Base-by-base conservation (phyloP, 2,329 filamentous ascomycete genomes). In the Rhynchosporium agropyri region DNA sequence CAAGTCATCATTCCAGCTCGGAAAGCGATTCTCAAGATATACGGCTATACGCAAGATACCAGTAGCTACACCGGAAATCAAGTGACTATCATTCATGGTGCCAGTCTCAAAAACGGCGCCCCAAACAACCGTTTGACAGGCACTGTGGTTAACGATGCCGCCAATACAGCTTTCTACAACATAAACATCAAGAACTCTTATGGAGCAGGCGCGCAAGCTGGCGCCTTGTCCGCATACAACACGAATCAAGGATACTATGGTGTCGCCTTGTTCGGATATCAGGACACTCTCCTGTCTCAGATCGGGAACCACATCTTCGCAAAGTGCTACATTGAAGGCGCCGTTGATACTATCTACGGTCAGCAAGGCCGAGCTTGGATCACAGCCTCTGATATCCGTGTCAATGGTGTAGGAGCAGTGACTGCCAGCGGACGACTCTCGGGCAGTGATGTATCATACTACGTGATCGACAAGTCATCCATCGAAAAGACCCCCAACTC, bases 321-420 rank as follows among this genome's bases (percentile, higher is more conserved):
- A 31, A 80, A 80, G 64, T 80, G 79, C 66, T 80, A 82, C 63
- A 85, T 87, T 65, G 79, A 82, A 53, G 84, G 84, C 33, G 81
- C 83, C 2, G 82, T 83, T 49, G 85, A 87, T 68, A 85, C 85
- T 70, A 83, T 85, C 67, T 88, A 87, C 71, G 80, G 85, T 58
- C 78, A 84, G 73, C 68, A 78, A 60, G 78, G 81, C 40, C 72
- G 75, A 58, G 76, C 79, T 53, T 87, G 81, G 83, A 82, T 81
- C 71, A 79, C 84, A 60, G 68, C 74, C 13, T 77, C 77, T 63
- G 77, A 79, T 50, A 80, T 86, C 65, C 74, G 78, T 48, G 69
- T 71, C 28, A 73, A 80, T 9, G 71, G 74, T 20, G 75, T 75
- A 5, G 81, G 82, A 15, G 81, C 76, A 69, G 76, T 83, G 64